Conservation (phyloP, 2,329 filamentous ascomycete species). For the Neocatenulostroma microsporum region DNA sequence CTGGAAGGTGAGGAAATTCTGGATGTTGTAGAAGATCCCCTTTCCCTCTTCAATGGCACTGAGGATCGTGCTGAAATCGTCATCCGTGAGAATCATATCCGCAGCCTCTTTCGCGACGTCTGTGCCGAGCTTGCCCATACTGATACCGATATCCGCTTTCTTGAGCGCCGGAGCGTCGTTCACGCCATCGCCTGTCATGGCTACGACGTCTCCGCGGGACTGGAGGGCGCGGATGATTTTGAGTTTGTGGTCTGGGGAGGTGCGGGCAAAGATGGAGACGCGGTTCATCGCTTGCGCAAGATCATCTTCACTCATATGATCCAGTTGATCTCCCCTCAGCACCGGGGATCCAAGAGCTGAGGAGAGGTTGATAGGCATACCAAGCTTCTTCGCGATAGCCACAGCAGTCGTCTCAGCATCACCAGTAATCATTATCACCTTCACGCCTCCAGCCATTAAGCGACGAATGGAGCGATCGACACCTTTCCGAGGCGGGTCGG, state of each 20-base stretch:
- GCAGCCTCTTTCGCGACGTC: conserved; percentile 40
- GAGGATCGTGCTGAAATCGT: conserved; percentile 40
- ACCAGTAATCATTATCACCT: conserved; percentile 44
- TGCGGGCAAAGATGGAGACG: conserved; percentile 40
- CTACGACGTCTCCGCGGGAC: conserved; percentile 33
- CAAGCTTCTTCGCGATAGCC: conserved; percentile 42
- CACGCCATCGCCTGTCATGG: conserved; percentile 41
- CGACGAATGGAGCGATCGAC: conserved; percentile 34
- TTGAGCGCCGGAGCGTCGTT: conserved; percentile 41
- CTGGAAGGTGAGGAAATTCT: conserved; percentile 75
- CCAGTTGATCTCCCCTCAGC: conserved; percentile 40
- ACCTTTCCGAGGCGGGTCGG: conserved; percentile 27
- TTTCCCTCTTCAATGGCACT: conserved; percentile 40
- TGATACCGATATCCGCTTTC: conserved; percentile 39
- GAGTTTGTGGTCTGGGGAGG: conserved; percentile 41
- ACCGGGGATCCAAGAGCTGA: conserved; percentile 25
- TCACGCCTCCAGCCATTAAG: conserved; percentile 41
- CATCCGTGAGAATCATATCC: conserved; percentile 39
- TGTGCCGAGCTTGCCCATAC: conserved; percentile 38
- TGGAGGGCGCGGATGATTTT: conserved; percentile 42
- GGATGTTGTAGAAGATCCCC: conserved; percentile 41
- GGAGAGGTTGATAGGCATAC: conserved; percentile 30
- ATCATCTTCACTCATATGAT: conserved; percentile 36
- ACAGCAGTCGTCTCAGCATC: conserved; percentile 41
- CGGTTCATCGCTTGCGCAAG: conserved; percentile 36